Percentiles rank a stretch among this genome's conserved stretches.
Conservation (phyloP, 805 yeast species). For the Isabelozyma heimii region DNA sequence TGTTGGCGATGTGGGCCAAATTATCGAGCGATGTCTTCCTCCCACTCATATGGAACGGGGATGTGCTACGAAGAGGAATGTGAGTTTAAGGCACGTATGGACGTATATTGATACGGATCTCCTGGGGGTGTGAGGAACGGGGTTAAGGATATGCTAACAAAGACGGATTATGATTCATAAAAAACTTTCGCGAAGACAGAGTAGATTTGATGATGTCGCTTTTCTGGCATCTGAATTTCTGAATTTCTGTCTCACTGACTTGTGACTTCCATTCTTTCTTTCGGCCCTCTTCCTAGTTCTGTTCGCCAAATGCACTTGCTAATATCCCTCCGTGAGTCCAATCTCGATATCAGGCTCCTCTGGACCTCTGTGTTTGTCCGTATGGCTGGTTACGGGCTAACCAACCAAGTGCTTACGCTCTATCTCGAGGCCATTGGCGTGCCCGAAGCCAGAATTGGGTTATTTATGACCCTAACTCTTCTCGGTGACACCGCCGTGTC, state of each 20-base stretch:
- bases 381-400: conserved; percentile 71
- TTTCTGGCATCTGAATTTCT: too few relatives aligned
- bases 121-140: too few relatives aligned
- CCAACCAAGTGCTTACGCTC: conserved; percentile 74
- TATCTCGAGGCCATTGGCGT: conserved; percentile 57
- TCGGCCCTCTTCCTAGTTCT: not conserved
- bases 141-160: too few relatives aligned
- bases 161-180: too few relatives aligned
- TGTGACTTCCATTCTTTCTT: too few relatives aligned
- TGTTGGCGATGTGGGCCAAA: conserved; percentile 43
- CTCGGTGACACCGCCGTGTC: conserved; percentile 77
- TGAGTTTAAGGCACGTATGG: too few relatives aligned
- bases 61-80: not conserved
- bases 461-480: conserved; percentile 78
- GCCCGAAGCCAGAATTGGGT: conserved; percentile 60
- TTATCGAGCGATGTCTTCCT: conserved; percentile 33
- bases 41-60: conserved; percentile 12
- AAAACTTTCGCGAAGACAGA: too few relatives aligned
- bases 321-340: conserved; percentile 35
- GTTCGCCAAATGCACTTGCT: conserved; percentile 27
- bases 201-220: too few relatives aligned
- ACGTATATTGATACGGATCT: too few relatives aligned
- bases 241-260: too few relatives aligned
- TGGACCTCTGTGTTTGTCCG: conserved; percentile 70
- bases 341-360: conserved; percentile 57